Base-by-base conservation (phyloP, 2,329 filamentous ascomycete genomes). In the Colletotrichum noveboracense region DNA sequence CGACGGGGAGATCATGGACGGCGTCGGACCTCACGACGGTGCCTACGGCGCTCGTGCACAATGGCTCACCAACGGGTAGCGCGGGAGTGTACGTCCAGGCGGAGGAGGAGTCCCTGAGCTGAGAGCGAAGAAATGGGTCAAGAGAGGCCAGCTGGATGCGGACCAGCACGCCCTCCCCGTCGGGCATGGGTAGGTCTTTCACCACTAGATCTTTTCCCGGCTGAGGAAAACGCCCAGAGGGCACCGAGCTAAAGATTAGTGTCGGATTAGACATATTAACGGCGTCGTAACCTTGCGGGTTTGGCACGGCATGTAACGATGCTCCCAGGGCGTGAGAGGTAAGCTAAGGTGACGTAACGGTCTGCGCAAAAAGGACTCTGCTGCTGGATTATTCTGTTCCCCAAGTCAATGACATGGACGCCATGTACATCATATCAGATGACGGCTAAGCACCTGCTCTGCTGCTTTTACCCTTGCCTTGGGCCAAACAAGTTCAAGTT, bases 101-200 rank as follows among this genome's bases (percentile, higher is more conserved):
- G 3, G 66, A 68, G 79, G 91, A 10, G 7, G 55, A 80, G 38
- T 86, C 81, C 48, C 93, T 90, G 93, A 96, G 94, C 77, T 90
- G 89, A 74, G 92, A 92, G 65, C 94, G 92, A 86, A 94, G 91
- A 87, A 95, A 95, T 7, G 94, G 94, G 82, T 95, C 94, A 84
- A 92, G 93, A 69, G 93, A 94, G 78, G 91, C 87, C 30, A 68
- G 52, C 4, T 58, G 28, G 7, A 68, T 30, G 32, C 66, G 52
- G 18, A 68, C 52, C 14, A 68, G 32, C n/a, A 68, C 66, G n/a
- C 66, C 66, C 5, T 68, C 48, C 16, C 52, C 52, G 24, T 18
- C 52, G 21, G 66, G 52, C 14, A 68, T 2, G 14, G 52, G 52
- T 7, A 28, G 30, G 0, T 43, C 66, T 60, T 68, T 21, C 2